Base-by-base conservation (phyloP, 176 grass and related monocot species). In the Saccharum officinarum region DNA sequence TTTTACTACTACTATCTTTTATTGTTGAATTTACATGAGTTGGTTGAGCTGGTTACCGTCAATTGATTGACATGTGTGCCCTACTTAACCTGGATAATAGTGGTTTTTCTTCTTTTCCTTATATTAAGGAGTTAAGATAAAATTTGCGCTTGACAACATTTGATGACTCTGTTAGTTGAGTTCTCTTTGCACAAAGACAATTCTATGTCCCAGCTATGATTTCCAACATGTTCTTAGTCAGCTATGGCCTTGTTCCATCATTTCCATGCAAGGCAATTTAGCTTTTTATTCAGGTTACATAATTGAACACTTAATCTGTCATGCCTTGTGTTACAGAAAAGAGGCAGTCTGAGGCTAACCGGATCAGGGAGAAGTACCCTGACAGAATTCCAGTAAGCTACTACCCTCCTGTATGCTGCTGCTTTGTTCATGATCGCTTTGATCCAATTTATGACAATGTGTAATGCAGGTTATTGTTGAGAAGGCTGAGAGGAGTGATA, bases 401-500 rank as follows among this genome's bases (percentile, higher is more conserved):
- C 26, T 83, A 18, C 25, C 4, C 5, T 78, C 15, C 42, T 86
- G 52, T 26, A 22, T 80, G 41, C 36, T 33, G 20, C 62, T 54
- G 4, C 5, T 78, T 78, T 1, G 38, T 76, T 72, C n/a, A 10
- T 74, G 46, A 79, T 75, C 49, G 9, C 16, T 49, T 55, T 80
- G 34, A 46, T 73, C 52, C 76, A n/a, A 74, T 82, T 62, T 62
- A 18, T 47, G 39, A 20, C 1, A 20, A 28, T 41, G 65, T 70
- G 5, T 88, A 45, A 63, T 91, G 16, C 42, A 98, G 92, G 95
- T 98, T 31, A 98, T 98, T 90, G 95, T 98, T 63, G 95, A 98
- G 91, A 98, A 98, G 82, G 91, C 95, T 49, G 92, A 95, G 87
- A 93, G 83, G 83, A 95, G 92, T 10, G 95, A 93, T 36, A 90